phyloP scores from a whole-genome alignment of 2,329 filamentous ascomycete genomes.

The Dothideomycetes sp. region DNA sequence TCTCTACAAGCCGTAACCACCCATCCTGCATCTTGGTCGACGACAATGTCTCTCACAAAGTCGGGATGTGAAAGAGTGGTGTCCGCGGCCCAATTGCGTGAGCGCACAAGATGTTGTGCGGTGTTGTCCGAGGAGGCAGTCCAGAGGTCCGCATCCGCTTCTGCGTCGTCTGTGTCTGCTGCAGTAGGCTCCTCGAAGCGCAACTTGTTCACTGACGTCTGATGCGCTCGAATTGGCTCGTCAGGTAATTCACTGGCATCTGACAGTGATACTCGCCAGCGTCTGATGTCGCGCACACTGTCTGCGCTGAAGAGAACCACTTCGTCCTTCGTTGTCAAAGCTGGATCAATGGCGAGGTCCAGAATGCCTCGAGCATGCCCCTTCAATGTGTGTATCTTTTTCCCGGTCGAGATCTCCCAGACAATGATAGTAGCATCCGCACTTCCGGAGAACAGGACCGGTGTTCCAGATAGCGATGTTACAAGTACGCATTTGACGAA shows the following conservation, averaged over 20 bases:
- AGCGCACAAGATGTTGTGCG: slow-evolving; percentile 64
- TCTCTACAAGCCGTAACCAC: slow-evolving; percentile 81
- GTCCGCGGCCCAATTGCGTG: slow-evolving; percentile 58
- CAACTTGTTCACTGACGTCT: slow-evolving; percentile 80
- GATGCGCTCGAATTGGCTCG: slow-evolving; percentile 62
- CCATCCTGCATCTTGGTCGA: slow-evolving; percentile 51
- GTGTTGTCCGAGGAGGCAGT: slow-evolving; percentile 88
- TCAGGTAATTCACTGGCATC: slow-evolving; percentile 44
- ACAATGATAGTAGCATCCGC: slow-evolving; percentile 48
- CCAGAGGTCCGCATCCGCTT: slow-evolving; percentile 64
- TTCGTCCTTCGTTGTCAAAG: slow-evolving; percentile 35
- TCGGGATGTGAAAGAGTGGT: slow-evolving; percentile 71
- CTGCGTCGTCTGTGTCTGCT: slow-evolving; percentile 9
- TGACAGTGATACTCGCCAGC: slow-evolving; percentile 54
- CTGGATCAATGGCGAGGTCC: slow-evolving; percentile 64
- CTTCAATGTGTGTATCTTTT: slow-evolving; percentile 63
- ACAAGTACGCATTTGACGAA: slow-evolving; percentile 78
- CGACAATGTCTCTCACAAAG: slow-evolving; percentile 74
- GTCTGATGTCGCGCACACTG: slow-evolving; percentile 51
- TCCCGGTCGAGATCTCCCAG: slow-evolving; percentile 63
- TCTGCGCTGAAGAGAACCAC: slow-evolving; percentile 64
- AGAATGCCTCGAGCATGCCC: slow-evolving; percentile 72
- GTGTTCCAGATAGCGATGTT: slow-evolving; percentile 47
- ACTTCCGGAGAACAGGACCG: slow-evolving; percentile 38
- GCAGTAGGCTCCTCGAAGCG: slow-evolving; percentile 46